Evolutionary conservation across 202 grass and related monocot genomes (phyloP), one percentile per base, ranked within the genome.

Genomic region (Panicum hallii): DNA sequence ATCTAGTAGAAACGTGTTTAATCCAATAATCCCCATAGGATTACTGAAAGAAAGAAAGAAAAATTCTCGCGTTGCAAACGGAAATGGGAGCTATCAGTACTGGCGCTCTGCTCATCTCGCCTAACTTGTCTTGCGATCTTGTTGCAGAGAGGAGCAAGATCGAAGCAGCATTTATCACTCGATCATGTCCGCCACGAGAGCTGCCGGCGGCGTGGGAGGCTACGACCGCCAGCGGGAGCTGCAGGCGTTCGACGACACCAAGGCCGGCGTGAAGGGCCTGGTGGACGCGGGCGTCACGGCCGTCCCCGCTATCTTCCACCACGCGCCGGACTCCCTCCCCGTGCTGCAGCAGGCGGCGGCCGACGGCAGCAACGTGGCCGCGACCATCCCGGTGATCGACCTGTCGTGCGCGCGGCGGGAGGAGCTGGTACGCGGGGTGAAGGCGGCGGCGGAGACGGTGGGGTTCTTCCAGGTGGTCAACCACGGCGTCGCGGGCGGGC

Each of bases 391-490:
- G 6, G 43, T 82, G 1, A 73, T 82, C 68, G 68, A 82, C 44
- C 56, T 73, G 10, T 41, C 34, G 7, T 28, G 57, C 57, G 5
- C 52, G 42, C 26, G 6, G 4, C 12, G 80, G 28, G 17, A 17
- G 26, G 28, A 48, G 17, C 4, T 82, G 10, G 56, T 73, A 0
- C 28, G 10, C 6, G 28, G 0, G 11, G 68, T 82, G 19, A 49
- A 14, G 19, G 22, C 67, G 0, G 67, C 41, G 20, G 20, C 54
- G 6, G 47, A 61, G 26, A 26, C 15, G 7, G 41, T n/a, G 53
- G 79, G 79, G 7, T 82, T 82, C 67, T 82, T 82, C 79, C 41
- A 47, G 79, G 79, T 72, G 79, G 40, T 72, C 0, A 82, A 82
- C 67, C 79, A 82, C 54, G 66, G 79, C 22, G 63, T 52, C 3